Percentiles rank a stretch among this genome's conserved stretches.
Evolutionary conservation across 495 filamentous ascomycete genomes (phyloP).

Genomic region (Aspergillus taichungensis): DNA sequence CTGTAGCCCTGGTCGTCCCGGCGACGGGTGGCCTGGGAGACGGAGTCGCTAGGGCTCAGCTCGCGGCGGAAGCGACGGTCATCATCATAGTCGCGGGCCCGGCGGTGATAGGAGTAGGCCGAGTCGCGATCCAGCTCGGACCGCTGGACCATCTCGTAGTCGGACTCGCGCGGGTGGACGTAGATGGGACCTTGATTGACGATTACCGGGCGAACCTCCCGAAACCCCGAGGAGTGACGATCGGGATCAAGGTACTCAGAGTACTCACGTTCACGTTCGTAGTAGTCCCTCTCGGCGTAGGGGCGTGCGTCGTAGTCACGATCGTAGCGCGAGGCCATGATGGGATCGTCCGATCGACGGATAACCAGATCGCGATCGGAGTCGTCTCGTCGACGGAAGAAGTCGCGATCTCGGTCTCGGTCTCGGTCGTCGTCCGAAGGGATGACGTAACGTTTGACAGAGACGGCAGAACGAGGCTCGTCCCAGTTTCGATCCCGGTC

Average conservation of each 20-base stretch:
- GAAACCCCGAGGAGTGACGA: slow-evolving; percentile 55
- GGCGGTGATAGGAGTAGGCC: slow-evolving; percentile 60
- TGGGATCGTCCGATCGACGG: slow-evolving; percentile 35
- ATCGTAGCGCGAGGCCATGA: slow-evolving; percentile 33
- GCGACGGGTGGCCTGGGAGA: slow-evolving; percentile 41
- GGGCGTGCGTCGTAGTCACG: slow-evolving; percentile 31
- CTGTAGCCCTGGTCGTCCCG: slow-evolving; percentile 39
- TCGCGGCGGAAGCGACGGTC: slow-evolving; percentile 44
- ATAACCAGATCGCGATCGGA: slow-evolving; percentile 42
- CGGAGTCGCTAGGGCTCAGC: slow-evolving; percentile 49
- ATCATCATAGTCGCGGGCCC: slow-evolving; percentile 48
- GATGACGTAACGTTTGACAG: slow-evolving; percentile 45
- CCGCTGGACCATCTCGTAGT: slow-evolving; percentile 60
- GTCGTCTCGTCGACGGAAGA: slow-evolving; percentile 31
- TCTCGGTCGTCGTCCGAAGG: slow-evolving; percentile 35
- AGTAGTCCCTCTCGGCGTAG: slow-evolving; percentile 45
- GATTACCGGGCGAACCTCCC: slow-evolving; percentile 62
- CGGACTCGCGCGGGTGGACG: slow-evolving; percentile 53
- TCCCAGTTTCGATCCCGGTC: slow-evolving; percentile 40
- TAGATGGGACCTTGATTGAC: slow-evolving; percentile 62
- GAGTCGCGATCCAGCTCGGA: slow-evolving; percentile 45
- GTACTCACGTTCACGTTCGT: slow-evolving; percentile 46
- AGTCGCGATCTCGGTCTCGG: slow-evolving; percentile 34
- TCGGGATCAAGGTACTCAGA: slow-evolving; percentile 42
- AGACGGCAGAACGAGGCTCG: slow-evolving; percentile 29